phyloP scores from a whole-genome alignment of 768 basidiomycete genomes.

The Suillus hirtellus region DNA sequence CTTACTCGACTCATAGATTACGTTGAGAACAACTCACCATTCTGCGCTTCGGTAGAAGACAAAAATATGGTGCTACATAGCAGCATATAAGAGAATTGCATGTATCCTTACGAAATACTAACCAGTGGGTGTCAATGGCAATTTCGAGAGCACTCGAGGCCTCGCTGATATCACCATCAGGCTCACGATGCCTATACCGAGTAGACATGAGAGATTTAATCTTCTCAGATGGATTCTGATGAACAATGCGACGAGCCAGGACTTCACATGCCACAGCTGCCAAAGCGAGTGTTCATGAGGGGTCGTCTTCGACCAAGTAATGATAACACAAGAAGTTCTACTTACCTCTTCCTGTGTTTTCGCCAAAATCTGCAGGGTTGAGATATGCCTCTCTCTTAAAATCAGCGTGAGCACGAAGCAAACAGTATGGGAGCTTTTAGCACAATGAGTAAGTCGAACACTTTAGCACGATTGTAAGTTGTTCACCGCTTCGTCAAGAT shows the following conservation, averaged over 20 bases:
- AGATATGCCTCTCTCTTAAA: slow-evolving; percentile 82
- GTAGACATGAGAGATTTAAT: slow-evolving; percentile 74
- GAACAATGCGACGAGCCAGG: slow-evolving; percentile 78
- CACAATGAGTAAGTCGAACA: not conserved
- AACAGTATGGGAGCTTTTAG: slow-evolving; percentile 74
- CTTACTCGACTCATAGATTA: not conserved
- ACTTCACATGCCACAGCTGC: slow-evolving; percentile 83
- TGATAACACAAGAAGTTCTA: not conserved
- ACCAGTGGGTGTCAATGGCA: slow-evolving; percentile 94
- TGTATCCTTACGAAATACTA: slow-evolving; percentile 10
- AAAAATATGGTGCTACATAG: slow-evolving; percentile 70
- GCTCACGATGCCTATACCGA: slow-evolving; percentile 68
- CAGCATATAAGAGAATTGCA: slow-evolving; percentile 8
- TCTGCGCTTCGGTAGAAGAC: slow-evolving; percentile 83
- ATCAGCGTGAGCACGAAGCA: slow-evolving; percentile 73
- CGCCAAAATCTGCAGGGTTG: slow-evolving; percentile 84
- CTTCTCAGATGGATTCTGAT: slow-evolving; percentile 61
- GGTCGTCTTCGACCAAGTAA: slow-evolving; percentile 1
- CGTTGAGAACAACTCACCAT: slow-evolving; percentile 46
- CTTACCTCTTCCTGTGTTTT: slow-evolving; percentile 79
- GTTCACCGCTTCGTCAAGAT: slow-evolving; percentile 81
- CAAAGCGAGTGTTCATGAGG: not conserved
- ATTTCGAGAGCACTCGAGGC: slow-evolving; percentile 79
- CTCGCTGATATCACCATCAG: slow-evolving; percentile 76
- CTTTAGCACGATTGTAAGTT: not conserved